These are phyloP conservation scores for Candida andamanensis DNA, from an alignment of 805 yeast genomes.

Conservation along the genomic window DNA sequence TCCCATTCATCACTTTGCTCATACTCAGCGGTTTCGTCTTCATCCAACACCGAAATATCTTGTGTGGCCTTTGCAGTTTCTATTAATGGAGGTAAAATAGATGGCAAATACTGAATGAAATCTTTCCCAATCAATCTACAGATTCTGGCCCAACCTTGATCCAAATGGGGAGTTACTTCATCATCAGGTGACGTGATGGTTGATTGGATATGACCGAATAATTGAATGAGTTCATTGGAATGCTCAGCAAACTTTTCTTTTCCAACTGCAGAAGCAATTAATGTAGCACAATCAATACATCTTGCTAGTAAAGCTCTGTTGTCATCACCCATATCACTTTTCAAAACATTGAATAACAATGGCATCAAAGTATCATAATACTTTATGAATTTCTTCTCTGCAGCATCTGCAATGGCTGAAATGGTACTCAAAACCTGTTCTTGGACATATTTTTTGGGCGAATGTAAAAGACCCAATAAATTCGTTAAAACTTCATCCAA, in stretches of 20 bases:
- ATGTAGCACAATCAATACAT: conserved; percentile 91
- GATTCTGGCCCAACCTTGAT: conserved; percentile 94
- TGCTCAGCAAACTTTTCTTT: conserved; percentile 79
- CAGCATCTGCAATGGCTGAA: conserved; percentile 96
- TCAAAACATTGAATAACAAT: conserved; percentile 69
- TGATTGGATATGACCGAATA: conserved; percentile 69
- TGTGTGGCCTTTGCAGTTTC: conserved; percentile 85
- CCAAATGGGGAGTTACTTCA: conserved; percentile 79
- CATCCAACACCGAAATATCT: conserved; percentile 84
- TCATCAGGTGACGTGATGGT: conserved; percentile 64
- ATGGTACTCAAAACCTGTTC: conserved; percentile 96
- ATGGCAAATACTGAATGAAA: conserved; percentile 76
- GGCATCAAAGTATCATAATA: conserved; percentile 96
- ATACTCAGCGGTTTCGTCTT: conserved; percentile 76
- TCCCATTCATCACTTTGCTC: conserved; percentile 93
- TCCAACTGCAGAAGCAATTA: conserved; percentile 94
- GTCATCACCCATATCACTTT: conserved; percentile 72
- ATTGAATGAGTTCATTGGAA: conserved; percentile 64
- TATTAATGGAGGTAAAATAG: conserved; percentile 85
- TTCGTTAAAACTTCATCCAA: conserved; percentile 75
- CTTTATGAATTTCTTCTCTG: conserved; percentile 79
- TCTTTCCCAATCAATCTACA: conserved; percentile 83
- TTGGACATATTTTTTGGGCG: conserved; percentile 89
- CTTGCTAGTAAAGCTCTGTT: conserved; percentile 81
- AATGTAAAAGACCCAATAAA: conserved; percentile 68